Evolutionary conservation across 75 land plant genomes (phyloP).

Genomic region (Ceratopteris richardii): DNA sequence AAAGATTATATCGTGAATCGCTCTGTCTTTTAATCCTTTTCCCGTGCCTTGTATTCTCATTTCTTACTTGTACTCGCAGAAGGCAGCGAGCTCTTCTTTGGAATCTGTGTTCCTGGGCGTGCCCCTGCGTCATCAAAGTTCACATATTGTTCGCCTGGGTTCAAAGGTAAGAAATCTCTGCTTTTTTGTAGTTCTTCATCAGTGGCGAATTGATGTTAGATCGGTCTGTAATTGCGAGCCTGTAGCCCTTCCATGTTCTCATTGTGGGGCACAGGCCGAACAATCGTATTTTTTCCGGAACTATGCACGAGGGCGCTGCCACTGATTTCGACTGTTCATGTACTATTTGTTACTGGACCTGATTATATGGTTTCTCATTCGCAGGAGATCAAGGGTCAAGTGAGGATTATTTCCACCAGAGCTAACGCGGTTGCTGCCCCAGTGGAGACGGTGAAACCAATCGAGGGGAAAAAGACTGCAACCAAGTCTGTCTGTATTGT

Average conservation of each 20-base stretch:
- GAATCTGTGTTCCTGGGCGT: constrained; percentile 51
- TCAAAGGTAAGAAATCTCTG: constrained; percentile 24
- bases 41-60: neutral
- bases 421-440: constrained; percentile 70
- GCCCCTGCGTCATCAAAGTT: constrained; percentile 34
- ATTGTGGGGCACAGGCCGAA: too few species aligned
- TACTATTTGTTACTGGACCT: too few species aligned
- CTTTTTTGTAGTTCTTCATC: neutral
- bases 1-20: too few species aligned
- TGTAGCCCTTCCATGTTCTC: too few species aligned
- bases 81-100: constrained; percentile 16
- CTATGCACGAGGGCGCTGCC: too few species aligned
- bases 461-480: constrained; percentile 60
- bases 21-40: too few species aligned
- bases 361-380: too few species aligned
- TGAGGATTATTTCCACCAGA: constrained; percentile 16
- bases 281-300: too few species aligned
- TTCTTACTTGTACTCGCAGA: too few species aligned
- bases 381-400: neutral
- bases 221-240: neutral
- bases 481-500: constrained; percentile 66
- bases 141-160: constrained; percentile 22
- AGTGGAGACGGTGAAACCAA: constrained; percentile 26
- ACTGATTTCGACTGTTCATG: too few species aligned
- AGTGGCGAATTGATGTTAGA: too few species aligned